Base-by-base conservation (phyloP, 164 flowering plant species). In the Litsea cubeba region DNA sequence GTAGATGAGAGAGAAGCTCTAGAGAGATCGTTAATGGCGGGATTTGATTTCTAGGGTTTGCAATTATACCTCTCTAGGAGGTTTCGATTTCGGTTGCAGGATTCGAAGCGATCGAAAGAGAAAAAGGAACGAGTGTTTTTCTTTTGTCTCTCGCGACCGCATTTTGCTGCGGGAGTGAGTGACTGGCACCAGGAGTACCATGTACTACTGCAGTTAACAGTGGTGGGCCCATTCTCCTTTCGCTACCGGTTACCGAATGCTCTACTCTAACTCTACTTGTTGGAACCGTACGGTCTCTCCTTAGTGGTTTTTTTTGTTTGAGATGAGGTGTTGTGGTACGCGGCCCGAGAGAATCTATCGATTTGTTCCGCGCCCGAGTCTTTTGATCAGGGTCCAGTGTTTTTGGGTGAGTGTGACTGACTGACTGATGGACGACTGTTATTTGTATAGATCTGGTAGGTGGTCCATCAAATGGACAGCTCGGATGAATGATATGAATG, bases 131-230 rank as follows among this genome's bases (percentile, higher is more conserved):
- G 3, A 3, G 50, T 28, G 54, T 30, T 3, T 40, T 8, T 6
- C 46, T 40, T n/a, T 8, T 6, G 10, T 40, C 46, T 7, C 46
- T 40, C 46, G 46, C 46, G 46, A 72, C 70, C 75, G 70, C 70
- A 50, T 73, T 50, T 51, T 51, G 50, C 75, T 60, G 74, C 58
- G 58, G 35, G n/a, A n/a, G n/a, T n/a, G n/a, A n/a, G 50, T 10
- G 28, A 62, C 17, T 14, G 6, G 0, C 18, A 54, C 18, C 2
- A 3, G 3, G 60, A 14, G 54, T 23, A 35, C 12, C 5, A 5
- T 3, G 35, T 30, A 7, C 24, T 17, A 35, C 22, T 4, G 49
- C 18, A 15, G 4, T 54, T 17, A 3, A 17, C 4, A 15, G 18
- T 51, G 14, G 58, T n/a, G n/a, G n/a, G n/a, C 20, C 17, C 58